phyloP scores from a whole-genome alignment of 306 rosid genomes.

The Cicer arietinum region DNA sequence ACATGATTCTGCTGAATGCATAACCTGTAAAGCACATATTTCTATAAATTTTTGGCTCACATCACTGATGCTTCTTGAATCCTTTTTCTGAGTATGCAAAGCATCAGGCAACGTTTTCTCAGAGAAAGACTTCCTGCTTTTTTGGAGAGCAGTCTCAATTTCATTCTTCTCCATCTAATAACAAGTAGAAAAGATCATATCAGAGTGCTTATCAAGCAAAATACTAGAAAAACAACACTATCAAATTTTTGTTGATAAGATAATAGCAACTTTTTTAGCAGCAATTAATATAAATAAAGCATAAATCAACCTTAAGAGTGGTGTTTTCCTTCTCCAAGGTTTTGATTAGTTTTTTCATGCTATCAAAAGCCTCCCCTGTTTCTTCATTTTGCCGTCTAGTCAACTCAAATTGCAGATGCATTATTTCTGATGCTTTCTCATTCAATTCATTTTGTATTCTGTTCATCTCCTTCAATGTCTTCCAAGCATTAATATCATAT shows the following conservation, averaged over 20 bases:
- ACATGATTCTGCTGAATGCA: conserved; percentile 24
- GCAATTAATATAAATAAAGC: conserved; percentile 30
- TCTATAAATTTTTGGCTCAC: conserved; percentile 50
- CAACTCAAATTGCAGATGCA: conserved; percentile 69
- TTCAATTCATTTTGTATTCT: conserved; percentile 62
- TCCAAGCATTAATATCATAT: conserved; percentile 45
- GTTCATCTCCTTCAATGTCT: conserved; percentile 64
- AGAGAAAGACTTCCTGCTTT: conserved; percentile 49
- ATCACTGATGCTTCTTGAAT: conserved; percentile 54
- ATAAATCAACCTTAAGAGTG: conserved; percentile 71
- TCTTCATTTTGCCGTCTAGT: conserved; percentile 55
- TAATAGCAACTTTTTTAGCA: neutral
- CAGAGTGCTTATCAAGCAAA: conserved; percentile 26
- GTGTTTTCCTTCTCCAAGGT: conserved; percentile 74
- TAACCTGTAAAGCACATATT: conserved; percentile 27
- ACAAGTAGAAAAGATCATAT: conserved; percentile 38
- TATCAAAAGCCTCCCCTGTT: conserved; percentile 48
- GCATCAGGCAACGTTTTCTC: conserved; percentile 49
- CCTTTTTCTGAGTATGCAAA: conserved; percentile 53
- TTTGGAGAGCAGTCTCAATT: conserved; percentile 63
- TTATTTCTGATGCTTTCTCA: conserved; percentile 65
- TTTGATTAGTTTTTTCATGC: conserved; percentile 61
- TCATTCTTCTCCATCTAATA: conserved; percentile 75
- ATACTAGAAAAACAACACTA: conserved; percentile 18
- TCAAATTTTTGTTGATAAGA: neutral